A percentile compares a stretch with the other conserved stretches of the same genome.
Conservation (phyloP, 208 protist species). For the Trypanosoma theileri region DNA sequence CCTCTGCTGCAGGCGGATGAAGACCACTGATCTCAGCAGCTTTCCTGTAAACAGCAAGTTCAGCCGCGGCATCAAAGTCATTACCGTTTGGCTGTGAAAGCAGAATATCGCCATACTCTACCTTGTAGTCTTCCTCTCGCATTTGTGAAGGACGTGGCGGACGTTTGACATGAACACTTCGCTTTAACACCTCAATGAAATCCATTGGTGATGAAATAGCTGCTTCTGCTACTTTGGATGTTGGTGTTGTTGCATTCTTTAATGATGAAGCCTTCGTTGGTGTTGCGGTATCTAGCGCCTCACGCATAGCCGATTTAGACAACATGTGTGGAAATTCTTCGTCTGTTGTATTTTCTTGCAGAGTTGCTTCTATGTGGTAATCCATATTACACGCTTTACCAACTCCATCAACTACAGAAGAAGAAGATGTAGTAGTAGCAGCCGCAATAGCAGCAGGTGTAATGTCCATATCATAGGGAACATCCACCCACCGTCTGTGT, state of each 20-base stretch:
- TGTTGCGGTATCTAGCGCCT: constrained; percentile 3
- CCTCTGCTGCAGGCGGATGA: background rate
- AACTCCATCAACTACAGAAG: no score
- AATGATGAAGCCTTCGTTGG: background rate
- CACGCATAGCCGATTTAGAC: constrained; percentile 18
- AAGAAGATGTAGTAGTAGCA: no score
- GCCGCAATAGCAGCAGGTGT: background rate
- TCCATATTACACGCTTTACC: no score
- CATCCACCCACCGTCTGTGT: constrained; percentile 84
- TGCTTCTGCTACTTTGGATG: background rate
- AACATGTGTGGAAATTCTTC: background rate
- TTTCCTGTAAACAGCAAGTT: constrained; percentile 6
- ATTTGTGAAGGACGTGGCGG: constrained; percentile 39
- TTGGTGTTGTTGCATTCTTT: background rate
- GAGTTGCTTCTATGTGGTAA: no score
- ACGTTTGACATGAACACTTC: constrained; percentile 24
- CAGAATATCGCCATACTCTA: constrained; percentile 10
- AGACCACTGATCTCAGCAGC: background rate
- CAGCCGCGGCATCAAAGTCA: background rate
- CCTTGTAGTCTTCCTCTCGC: constrained; percentile 38
- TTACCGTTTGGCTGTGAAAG: background rate
- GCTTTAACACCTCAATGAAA: constrained; percentile 24
- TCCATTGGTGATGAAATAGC: background rate
- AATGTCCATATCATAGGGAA: constrained; percentile 54
- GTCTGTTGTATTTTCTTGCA: background rate